Evolutionary conservation across 495 filamentous ascomycete genomes (phyloP).

Genomic region (Neurospora tetraspora): DNA sequence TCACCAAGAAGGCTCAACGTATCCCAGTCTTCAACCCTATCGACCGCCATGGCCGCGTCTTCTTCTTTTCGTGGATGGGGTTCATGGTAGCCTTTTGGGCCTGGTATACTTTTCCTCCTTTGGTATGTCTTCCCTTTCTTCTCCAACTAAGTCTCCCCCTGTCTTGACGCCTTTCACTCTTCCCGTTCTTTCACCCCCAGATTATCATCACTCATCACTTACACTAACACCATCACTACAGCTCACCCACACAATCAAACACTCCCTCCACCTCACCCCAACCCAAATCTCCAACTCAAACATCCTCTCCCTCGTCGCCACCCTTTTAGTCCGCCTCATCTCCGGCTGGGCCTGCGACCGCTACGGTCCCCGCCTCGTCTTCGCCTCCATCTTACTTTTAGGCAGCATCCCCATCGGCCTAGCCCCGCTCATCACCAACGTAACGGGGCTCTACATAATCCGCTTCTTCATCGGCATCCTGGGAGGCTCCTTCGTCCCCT

Average conservation of each 20-base stretch:
- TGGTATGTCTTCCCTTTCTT: constrained; percentile 41
- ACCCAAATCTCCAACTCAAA: constrained; percentile 83
- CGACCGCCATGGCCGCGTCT: constrained; percentile 77
- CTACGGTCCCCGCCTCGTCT: constrained; percentile 73
- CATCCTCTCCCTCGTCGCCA: constrained; percentile 76
- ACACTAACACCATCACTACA: constrained; percentile 20
- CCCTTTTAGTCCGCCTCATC: constrained; percentile 70
- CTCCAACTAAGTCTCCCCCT: too few species aligned
- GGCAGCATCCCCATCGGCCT: constrained; percentile 78
- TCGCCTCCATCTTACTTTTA: constrained; percentile 61
- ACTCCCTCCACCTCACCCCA: constrained; percentile 62
- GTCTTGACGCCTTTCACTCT: too few species aligned
- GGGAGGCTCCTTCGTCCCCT: constrained; percentile 84
- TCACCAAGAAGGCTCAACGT: constrained; percentile 69
- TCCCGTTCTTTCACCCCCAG: background rate
- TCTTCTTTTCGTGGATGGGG: constrained; percentile 90
- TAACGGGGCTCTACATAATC: constrained; percentile 60
- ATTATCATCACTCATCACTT: background rate
- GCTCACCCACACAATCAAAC: constrained; percentile 66
- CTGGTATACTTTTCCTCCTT: constrained; percentile 78
- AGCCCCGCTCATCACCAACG: constrained; percentile 63
- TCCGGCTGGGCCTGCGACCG: constrained; percentile 78
- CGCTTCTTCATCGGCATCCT: constrained; percentile 93
- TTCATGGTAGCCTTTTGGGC: constrained; percentile 96
- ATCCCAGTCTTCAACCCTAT: constrained; percentile 75